Evolutionary conservation across 768 basidiomycete genomes (phyloP).

Genomic region (Agaricus subrufescens): DNA sequence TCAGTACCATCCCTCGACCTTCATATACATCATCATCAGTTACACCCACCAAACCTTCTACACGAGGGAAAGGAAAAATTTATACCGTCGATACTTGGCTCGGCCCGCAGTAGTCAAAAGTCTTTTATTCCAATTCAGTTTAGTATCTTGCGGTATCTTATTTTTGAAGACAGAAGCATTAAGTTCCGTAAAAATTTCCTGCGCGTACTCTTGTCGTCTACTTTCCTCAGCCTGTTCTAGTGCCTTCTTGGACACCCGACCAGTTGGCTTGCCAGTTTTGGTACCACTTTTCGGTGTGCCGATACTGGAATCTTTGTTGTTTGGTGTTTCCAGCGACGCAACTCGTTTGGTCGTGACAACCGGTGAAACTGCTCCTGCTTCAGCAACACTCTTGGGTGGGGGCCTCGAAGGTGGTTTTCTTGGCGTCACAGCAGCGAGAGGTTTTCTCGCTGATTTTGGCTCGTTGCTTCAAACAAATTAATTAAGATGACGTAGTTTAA

Average conservation of each 20-base stretch:
- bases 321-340: not conserved
- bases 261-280: slow-evolving; percentile 9
- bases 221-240: slow-evolving; percentile 37
- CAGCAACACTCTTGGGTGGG: not conserved
- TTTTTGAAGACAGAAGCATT: slow-evolving; percentile 54
- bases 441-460: slow-evolving; percentile 43
- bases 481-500: not conserved
- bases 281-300: not conserved
- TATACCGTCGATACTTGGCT: slow-evolving; percentile 60
- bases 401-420: not conserved
- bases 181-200: slow-evolving; percentile 53
- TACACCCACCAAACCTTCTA: not conserved
- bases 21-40: slow-evolving; percentile 1
- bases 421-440: slow-evolving; percentile 22
- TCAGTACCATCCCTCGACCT: slow-evolving; percentile 58
- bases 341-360: not conserved
- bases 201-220: slow-evolving; percentile 48
- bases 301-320: not conserved
- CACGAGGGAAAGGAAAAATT: not conserved
- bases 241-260: slow-evolving; percentile 34
- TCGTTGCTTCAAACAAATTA: slow-evolving; percentile 33
- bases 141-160: slow-evolving; percentile 48
- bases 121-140: slow-evolving; percentile 63
- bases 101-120: slow-evolving; percentile 65
- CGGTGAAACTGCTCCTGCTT: slow-evolving; percentile 11